A percentile compares a stretch with the other conserved stretches of the same genome.
Evolutionary conservation across 2,329 filamentous ascomycete species (phyloP).

Genomic region (Aspergillus pseudoglaucus): DNA sequence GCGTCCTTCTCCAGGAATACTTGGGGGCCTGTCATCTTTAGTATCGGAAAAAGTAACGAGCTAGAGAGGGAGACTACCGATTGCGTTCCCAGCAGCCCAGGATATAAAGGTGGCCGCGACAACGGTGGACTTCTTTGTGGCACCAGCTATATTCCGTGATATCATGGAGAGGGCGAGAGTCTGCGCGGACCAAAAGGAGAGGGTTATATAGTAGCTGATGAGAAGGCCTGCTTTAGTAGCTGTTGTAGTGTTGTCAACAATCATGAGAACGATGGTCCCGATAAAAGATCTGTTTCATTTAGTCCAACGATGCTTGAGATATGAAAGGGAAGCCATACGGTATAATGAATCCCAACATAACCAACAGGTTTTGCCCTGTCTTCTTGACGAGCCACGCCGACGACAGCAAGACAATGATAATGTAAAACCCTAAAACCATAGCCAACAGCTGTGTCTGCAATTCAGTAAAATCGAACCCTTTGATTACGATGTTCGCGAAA

Average conservation of each 20-base stretch:
- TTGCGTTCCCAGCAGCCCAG: constrained; percentile 63
- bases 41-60: not conserved
- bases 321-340: constrained; percentile 45
- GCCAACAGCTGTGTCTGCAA: constrained; percentile 66
- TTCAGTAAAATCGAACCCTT: constrained; percentile 57
- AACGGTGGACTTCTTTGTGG: constrained; percentile 65
- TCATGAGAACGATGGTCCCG: constrained; percentile 67
- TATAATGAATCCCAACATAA: constrained; percentile 60
- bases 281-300: constrained; percentile 52
- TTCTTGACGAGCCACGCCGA: constrained; percentile 64
- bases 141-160: constrained; percentile 63
- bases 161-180: constrained; percentile 62
- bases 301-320: not conserved
- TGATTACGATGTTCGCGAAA: constrained; percentile 70
- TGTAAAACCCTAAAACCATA: constrained; percentile 66
- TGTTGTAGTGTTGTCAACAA: constrained; percentile 52
- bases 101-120: constrained; percentile 65
- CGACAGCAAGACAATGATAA: constrained; percentile 61
- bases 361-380: constrained; percentile 60
- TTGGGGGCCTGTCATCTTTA: constrained; percentile 47
- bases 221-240: constrained; percentile 60
- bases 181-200: constrained; percentile 71
- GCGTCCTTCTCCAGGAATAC: constrained; percentile 56
- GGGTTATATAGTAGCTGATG: constrained; percentile 67
- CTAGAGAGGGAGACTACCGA: constrained; percentile 39